Conservation (phyloP, 495 filamentous ascomycete species). For the Cercophora samala region DNA sequence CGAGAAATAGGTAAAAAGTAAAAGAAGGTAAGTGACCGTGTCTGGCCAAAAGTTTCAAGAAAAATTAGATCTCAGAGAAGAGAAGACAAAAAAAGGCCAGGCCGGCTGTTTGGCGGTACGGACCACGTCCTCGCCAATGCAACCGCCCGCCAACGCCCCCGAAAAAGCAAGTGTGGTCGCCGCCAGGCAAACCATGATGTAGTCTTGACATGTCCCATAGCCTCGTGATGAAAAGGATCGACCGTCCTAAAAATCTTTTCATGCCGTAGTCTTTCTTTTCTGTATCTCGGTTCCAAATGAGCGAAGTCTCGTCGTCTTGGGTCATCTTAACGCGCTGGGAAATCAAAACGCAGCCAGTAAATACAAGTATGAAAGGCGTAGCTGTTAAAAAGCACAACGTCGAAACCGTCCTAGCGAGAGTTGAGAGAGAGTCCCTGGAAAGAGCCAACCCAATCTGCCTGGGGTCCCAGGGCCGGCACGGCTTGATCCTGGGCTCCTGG, state of each 20-base stretch:
- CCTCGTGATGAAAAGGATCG: constrained; percentile 26
- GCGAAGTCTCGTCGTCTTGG: constrained; percentile 19
- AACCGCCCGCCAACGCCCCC: constrained; percentile 31
- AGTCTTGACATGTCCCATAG: constrained; percentile 32
- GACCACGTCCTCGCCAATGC: constrained; percentile 8
- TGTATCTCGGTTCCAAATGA: constrained; percentile 25
- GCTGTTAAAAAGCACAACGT: constrained; percentile 1
- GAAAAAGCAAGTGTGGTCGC: constrained; percentile 14
- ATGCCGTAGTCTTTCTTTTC: constrained; percentile 24
- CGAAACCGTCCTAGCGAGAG: constrained; percentile 34
- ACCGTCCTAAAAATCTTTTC: constrained; percentile 24
- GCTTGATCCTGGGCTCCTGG: constrained; percentile 36
- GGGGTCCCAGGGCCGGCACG: constrained; percentile 32
- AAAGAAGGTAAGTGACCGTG: neutral
- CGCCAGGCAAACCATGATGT: constrained; percentile 15
- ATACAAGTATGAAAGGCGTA: constrained; percentile 19
- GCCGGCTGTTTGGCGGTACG: neutral
- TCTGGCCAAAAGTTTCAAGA: neutral
- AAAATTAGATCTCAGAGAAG: neutral
- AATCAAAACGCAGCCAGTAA: constrained; percentile 16
- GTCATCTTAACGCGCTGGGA: constrained; percentile 6
- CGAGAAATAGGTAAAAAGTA: constrained; percentile 21
- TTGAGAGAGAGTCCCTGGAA: constrained; percentile 56
- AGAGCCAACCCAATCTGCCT: constrained; percentile 45
- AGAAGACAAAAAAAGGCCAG: neutral